phyloP scores from a whole-genome alignment of 495 filamentous ascomycete genomes.

The Daldinia vernicosa region DNA sequence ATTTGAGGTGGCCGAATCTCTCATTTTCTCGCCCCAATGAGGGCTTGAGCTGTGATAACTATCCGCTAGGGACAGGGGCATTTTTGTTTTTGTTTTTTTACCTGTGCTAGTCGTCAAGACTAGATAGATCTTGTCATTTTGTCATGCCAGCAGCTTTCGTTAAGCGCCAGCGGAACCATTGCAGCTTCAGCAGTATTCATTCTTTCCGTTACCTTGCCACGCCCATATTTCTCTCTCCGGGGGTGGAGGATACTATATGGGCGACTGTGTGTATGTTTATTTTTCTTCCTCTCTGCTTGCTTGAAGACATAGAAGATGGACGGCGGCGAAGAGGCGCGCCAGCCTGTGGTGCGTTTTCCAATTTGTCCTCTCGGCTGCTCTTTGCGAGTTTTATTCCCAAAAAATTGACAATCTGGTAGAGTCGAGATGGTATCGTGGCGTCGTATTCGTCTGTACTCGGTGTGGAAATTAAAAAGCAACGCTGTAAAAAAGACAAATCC shows the following conservation, averaged over 20 bases:
- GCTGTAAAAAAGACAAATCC: constrained; percentile 46
- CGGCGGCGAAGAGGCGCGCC: constrained; percentile 49
- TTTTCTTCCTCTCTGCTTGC: constrained; percentile 20
- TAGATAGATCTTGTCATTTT: constrained; percentile 28
- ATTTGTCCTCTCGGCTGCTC: constrained; percentile 40
- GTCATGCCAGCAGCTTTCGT: constrained; percentile 39
- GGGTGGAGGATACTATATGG: constrained; percentile 19
- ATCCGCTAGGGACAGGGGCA: constrained; percentile 36
- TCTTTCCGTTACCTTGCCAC: constrained; percentile 30
- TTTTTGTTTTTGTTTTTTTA: constrained; percentile 6
- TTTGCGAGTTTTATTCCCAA: constrained; percentile 28
- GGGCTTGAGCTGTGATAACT: constrained; percentile 50
- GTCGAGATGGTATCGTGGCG: constrained; percentile 31
- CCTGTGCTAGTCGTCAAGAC: constrained; percentile 43
- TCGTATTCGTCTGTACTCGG: constrained; percentile 35
- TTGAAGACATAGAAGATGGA: constrained; percentile 43
- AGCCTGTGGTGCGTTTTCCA: constrained; percentile 44
- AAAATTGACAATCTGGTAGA: constrained; percentile 38
- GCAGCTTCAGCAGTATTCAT: constrained; percentile 33
- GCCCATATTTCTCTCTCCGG: constrained; percentile 20
- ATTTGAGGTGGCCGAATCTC: constrained; percentile 59
- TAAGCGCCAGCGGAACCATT: constrained; percentile 41
- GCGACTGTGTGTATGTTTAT: constrained; percentile 7
- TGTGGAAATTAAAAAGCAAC: constrained; percentile 40
- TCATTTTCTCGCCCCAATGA: constrained; percentile 56